Conservation (phyloP, 75 land plant genomes). For the Selaginella tamariscina region DNA sequence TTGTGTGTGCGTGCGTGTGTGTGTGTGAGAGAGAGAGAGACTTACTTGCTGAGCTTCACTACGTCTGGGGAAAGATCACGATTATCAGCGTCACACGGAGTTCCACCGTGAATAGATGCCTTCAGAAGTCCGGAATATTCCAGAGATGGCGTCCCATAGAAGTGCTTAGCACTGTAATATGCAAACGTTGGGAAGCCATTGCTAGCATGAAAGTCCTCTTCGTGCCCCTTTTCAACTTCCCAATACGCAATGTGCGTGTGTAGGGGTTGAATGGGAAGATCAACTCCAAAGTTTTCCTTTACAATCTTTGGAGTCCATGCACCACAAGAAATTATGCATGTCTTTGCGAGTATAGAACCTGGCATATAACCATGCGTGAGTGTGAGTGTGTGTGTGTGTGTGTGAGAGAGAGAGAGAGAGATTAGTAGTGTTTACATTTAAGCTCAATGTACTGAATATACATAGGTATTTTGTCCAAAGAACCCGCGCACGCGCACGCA, state of each 20-base stretch:
- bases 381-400: too few species aligned
- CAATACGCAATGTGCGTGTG: slow-evolving; percentile 64
- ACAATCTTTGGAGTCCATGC: slow-evolving; percentile 63
- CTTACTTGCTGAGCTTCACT: slow-evolving; percentile 16
- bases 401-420: too few species aligned
- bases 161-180: slow-evolving; percentile 45
- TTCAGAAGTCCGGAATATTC: slow-evolving; percentile 83
- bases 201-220: slow-evolving; percentile 24
- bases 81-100: slow-evolving; percentile 55
- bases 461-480: too few species aligned
- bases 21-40: too few species aligned
- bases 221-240: slow-evolving; percentile 38
- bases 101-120: slow-evolving; percentile 47
- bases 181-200: slow-evolving; percentile 62
- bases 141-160: slow-evolving; percentile 76
- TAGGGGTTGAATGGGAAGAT: slow-evolving; percentile 57
- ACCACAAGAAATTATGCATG: slow-evolving; percentile 65
- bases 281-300: slow-evolving; percentile 29
- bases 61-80: slow-evolving; percentile 31
- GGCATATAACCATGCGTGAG: too few species aligned
- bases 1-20: too few species aligned
- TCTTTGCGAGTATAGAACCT: slow-evolving; percentile 35
- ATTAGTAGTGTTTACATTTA: too few species aligned
- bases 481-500: too few species aligned
- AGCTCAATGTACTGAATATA: too few species aligned